Conservation (phyloP, 2,329 filamentous ascomycete genomes). For the Penicillium thymicola region DNA sequence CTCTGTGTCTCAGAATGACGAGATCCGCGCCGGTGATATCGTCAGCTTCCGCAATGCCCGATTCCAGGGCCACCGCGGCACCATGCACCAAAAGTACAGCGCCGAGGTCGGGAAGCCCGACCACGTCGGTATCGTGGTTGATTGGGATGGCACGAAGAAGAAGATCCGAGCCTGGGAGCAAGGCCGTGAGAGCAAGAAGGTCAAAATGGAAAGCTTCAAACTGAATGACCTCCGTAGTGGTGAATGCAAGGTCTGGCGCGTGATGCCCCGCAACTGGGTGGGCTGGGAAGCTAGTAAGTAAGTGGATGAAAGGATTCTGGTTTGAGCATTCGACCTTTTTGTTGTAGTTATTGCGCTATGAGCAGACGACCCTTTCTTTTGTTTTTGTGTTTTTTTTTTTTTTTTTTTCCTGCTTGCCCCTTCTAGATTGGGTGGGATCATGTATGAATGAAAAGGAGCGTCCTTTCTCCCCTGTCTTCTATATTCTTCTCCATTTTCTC, state of each 20-base stretch:
- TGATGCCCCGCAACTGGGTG: slow-evolving; percentile 89
- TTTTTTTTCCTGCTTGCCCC: not conserved
- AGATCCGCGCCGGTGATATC: slow-evolving; percentile 91
- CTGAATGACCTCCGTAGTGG: slow-evolving; percentile 87
- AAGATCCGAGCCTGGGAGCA: slow-evolving; percentile 96
- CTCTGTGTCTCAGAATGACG: slow-evolving; percentile 81
- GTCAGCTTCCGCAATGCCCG: slow-evolving; percentile 87
- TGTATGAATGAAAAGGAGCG: slow-evolving; percentile 19
- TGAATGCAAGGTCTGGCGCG: slow-evolving; percentile 95
- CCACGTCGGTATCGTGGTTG: slow-evolving; percentile 85
- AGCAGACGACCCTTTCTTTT: slow-evolving; percentile 10
- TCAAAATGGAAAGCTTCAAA: slow-evolving; percentile 90
- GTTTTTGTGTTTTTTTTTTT: slow-evolving; percentile 1
- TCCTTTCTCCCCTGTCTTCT: slow-evolving; percentile 6
- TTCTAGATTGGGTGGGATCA: slow-evolving; percentile 14
- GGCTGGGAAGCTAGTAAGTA: slow-evolving; percentile 64
- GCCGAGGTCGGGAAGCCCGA: slow-evolving; percentile 82
- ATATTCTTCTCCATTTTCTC: slow-evolving; percentile 8
- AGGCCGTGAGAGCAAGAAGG: slow-evolving; percentile 86
- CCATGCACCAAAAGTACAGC: slow-evolving; percentile 92
- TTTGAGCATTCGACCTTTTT: not conserved
- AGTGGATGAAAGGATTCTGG: not conserved
- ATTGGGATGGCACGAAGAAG: slow-evolving; percentile 99
- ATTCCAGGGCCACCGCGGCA: slow-evolving; percentile 91
- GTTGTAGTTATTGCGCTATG: slow-evolving; percentile 5